Percentiles rank a stretch among this genome's conserved stretches.
Evolutionary conservation across 1,284 basidiomycete species (phyloP).

Genomic region (Heimioporus retisporus): DNA sequence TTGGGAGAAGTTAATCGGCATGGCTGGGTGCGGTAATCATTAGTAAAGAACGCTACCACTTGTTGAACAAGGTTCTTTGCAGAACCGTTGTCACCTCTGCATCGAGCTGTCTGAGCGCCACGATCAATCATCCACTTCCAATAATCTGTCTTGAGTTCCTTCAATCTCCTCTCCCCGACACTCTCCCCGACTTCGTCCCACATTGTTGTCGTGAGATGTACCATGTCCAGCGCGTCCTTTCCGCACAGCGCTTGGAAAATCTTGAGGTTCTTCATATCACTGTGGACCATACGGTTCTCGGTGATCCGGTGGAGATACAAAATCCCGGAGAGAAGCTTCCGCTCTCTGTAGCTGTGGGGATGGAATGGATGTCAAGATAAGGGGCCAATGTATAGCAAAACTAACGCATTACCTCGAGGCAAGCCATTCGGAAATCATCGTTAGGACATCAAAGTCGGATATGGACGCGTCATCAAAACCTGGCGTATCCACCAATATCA

Average conservation of each 20-base stretch:
- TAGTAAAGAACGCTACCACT: too few relatives aligned
- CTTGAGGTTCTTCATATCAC: conserved; percentile 53
- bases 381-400: not conserved
- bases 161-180: conserved; percentile 26
- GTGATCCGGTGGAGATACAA: conserved; percentile 63
- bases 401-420: conserved; percentile 21
- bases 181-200: conserved; percentile 32
- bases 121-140: conserved; percentile 9
- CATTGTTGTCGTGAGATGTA: conserved; percentile 54
- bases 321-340: conserved; percentile 44
- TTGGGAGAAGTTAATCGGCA: too few relatives aligned
- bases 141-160: conserved; percentile 29
- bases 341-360: conserved; percentile 6
- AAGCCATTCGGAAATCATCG: conserved; percentile 29
- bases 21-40: too few relatives aligned
- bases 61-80: too few relatives aligned
- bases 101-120: not conserved
- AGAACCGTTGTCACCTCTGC: too few relatives aligned
- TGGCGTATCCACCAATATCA: conserved; percentile 37
- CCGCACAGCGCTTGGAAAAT: conserved; percentile 49
- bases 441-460: too few relatives aligned
- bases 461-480: conserved; percentile 32
- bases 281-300: conserved; percentile 56
- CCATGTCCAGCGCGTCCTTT: conserved; percentile 16
- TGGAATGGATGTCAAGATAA: too few relatives aligned